Percentiles rank a stretch among this genome's conserved stretches.
Conservation (phyloP, 2,329 filamentous ascomycete species). For the Helotiales sp. region DNA sequence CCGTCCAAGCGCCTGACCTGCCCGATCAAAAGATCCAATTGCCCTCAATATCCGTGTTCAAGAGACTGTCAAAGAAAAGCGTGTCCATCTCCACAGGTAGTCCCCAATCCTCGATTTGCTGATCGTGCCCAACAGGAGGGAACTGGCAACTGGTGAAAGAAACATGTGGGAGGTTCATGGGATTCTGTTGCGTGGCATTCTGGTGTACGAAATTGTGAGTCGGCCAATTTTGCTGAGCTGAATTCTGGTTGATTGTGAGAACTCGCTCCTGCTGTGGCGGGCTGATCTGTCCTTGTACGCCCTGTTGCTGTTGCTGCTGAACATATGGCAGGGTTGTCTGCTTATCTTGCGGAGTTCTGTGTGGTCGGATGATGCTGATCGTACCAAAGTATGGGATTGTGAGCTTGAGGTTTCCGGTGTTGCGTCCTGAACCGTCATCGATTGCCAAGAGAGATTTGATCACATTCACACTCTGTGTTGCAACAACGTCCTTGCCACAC, state of each 20-base stretch:
- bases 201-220: neutral
- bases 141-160: constrained; percentile 38
- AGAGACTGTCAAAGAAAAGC: constrained; percentile 41
- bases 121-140: constrained; percentile 26
- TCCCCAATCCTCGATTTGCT: constrained; percentile 33
- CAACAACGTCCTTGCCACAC: constrained; percentile 33
- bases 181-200: neutral
- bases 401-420: constrained; percentile 37
- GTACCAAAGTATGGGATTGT: constrained; percentile 44
- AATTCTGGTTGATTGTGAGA: constrained; percentile 7
- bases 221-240: constrained; percentile 14
- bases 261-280: constrained; percentile 1
- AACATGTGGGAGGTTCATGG: constrained; percentile 8
- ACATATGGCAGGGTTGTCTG: neutral
- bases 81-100: constrained; percentile 34
- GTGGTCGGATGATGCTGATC: constrained; percentile 37
- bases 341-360: neutral
- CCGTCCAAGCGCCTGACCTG: neutral
- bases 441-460: constrained; percentile 39
- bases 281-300: neutral
- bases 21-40: constrained; percentile 38
- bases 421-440: constrained; percentile 26
- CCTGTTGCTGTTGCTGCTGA: neutral
- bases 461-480: constrained; percentile 39
- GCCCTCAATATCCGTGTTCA: constrained; percentile 41